A percentile compares a stretch with the other conserved stretches of the same genome.
These are phyloP conservation scores for Colletotrichum navitas DNA, from an alignment of 2,329 filamentous ascomycete species.

Conservation along the genomic window DNA sequence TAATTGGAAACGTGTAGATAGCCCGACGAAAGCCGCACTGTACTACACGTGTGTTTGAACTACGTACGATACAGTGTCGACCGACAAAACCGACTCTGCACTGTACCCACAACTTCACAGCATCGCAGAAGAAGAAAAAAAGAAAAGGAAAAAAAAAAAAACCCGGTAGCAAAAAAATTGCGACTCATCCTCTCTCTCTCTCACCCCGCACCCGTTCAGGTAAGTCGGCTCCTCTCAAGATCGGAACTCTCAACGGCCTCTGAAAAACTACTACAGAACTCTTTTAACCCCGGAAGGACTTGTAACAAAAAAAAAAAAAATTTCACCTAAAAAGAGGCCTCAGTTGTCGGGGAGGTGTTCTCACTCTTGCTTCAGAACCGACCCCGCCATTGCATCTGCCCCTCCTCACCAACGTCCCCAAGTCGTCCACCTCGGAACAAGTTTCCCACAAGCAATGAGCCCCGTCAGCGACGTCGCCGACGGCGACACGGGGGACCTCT, in stretches of 20 bases:
- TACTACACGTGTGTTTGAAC: neutral
- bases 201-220: conserved; percentile 21
- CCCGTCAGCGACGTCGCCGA: conserved; percentile 44
- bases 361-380: neutral
- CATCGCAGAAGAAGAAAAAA: conserved; percentile 1
- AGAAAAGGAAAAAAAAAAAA: neutral
- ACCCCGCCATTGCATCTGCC: neutral
- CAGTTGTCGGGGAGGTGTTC: neutral
- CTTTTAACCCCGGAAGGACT: too few species aligned
- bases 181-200: conserved; percentile 25
- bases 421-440: neutral
- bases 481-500: conserved; percentile 67
- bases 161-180: conserved; percentile 20
- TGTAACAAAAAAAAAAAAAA: neutral
- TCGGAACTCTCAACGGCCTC: neutral
- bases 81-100: neutral
- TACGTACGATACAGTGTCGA: neutral
- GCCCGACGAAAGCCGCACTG: neutral
- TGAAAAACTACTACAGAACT: neutral
- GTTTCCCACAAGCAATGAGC: conserved; percentile 15
- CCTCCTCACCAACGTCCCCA: neutral
- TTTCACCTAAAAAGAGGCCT: neutral
- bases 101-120: conserved; percentile 39
- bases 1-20: neutral
- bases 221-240: neutral